Conservation (phyloP, 2,329 filamentous ascomycete species). For the Ceratocystis cubensis region DNA sequence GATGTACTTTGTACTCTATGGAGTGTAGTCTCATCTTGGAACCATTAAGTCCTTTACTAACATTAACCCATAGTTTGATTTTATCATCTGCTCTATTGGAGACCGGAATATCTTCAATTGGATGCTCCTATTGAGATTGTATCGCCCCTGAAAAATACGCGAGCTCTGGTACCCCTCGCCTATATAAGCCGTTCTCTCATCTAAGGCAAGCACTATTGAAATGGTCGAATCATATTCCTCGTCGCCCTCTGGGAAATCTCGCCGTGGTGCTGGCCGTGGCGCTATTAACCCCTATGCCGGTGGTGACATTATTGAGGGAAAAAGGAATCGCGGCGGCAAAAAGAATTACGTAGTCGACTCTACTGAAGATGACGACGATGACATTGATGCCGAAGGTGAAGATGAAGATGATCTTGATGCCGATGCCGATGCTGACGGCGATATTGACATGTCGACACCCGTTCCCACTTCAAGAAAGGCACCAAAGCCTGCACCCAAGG, state of each 20-base stretch:
- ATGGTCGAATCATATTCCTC: conserved; percentile 10
- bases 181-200: background rate
- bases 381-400: conserved; percentile 30
- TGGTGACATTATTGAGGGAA: conserved; percentile 38
- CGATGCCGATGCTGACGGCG: conserved; percentile 34
- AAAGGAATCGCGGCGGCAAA: conserved; percentile 42
- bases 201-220: background rate
- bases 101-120: background rate
- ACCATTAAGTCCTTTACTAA: background rate
- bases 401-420: conserved; percentile 29
- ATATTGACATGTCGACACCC: conserved; percentile 36
- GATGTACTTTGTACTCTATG: background rate
- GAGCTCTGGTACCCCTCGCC: background rate
- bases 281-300: conserved; percentile 25
- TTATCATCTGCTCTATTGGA: background rate
- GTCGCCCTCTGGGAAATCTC: conserved; percentile 30
- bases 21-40: background rate
- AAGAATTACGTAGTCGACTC: conserved; percentile 50
- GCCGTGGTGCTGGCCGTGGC: conserved; percentile 25
- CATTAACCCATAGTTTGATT: background rate
- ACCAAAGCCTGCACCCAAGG: conserved; percentile 8
- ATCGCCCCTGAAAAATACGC: background rate
- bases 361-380: conserved; percentile 36
- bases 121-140: background rate
- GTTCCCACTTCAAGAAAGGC: conserved; percentile 25